Evolutionary conservation across 345 rosid species (phyloP), one percentile per base, ranked within the genome.

Genomic region (Salix udensis): DNA sequence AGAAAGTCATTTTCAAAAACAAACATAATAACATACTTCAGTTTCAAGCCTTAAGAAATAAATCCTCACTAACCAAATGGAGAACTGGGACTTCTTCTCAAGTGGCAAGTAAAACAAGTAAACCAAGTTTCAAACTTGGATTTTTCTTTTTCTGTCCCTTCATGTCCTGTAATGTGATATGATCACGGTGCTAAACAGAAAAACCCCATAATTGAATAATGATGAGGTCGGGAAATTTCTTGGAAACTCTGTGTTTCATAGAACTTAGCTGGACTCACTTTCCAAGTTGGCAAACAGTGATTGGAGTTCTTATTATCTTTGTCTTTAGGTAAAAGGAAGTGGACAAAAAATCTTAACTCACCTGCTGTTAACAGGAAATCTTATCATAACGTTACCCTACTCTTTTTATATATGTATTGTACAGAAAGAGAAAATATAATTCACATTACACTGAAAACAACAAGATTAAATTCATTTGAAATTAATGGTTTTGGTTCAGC

Each of bases 191-290:
- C 64, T n/a, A n/a, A 28, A 10, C 26, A 3, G 64, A 23, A 58
- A 58, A n/a, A 26, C 23, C 14, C 62, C 62, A 58, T 9, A n/a
- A 58, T 58, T 58, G 40, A 73, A 18, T 68, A 18, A 2, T 68
- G 67, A 16, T 15, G n/a, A 75, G 13, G 58, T 7, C 6, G 23
- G 67, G 79, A 69, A 76, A 60, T 6, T 76, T 76, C 79, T 40
- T 55, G 70, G 74, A 76, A 76, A 68, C 48, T 28, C 1, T 31
- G 10, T 30, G 23, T 52, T 21, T 52, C 16, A 23, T 50, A 12
- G 28, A 4, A 28, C 4, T 50, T 71, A 44, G 12, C 64, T 23
- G 64, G 64, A 58, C 64, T 58, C 28, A 3, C 64, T 58, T 58
- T 58, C 64, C 64, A 58, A 58, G 64, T 4, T 23, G 64, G 23